Evolutionary conservation across 805 yeast genomes (phyloP).

Genomic region (Lachancea dasiensis): DNA sequence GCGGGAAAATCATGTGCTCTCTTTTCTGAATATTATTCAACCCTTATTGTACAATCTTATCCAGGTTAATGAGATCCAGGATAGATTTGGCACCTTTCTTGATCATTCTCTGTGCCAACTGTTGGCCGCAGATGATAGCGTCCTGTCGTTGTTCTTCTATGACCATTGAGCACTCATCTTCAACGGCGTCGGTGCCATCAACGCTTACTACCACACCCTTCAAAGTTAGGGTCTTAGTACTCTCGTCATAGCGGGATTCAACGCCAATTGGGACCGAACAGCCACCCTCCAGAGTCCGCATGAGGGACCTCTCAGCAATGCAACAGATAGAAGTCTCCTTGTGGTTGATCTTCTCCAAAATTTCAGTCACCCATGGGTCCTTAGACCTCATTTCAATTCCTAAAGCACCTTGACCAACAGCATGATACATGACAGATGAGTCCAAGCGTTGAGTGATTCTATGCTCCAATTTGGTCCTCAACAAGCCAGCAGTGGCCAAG

Average conservation of each 20-base stretch:
- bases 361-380: slow-evolving; percentile 51
- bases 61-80: slow-evolving; percentile 71
- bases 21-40: too few species aligned
- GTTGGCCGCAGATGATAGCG: slow-evolving; percentile 63
- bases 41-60: slow-evolving; percentile 41
- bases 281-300: slow-evolving; percentile 92
- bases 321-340: slow-evolving; percentile 65
- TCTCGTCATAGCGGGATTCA: slow-evolving; percentile 47
- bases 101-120: slow-evolving; percentile 61
- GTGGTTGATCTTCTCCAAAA: slow-evolving; percentile 63
- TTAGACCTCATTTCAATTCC: slow-evolving; percentile 82
- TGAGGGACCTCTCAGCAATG: slow-evolving; percentile 78
- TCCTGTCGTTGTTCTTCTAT: slow-evolving; percentile 45
- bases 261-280: slow-evolving; percentile 98
- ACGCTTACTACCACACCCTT: slow-evolving; percentile 77
- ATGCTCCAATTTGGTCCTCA: slow-evolving; percentile 62
- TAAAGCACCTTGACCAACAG: slow-evolving; percentile 98
- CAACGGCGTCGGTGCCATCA: slow-evolving; percentile 70
- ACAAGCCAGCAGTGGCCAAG: slow-evolving; percentile 88
- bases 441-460: slow-evolving; percentile 71
- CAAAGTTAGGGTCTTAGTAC: slow-evolving; percentile 43
- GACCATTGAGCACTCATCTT: slow-evolving; percentile 36
- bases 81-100: slow-evolving; percentile 78
- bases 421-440: slow-evolving; percentile 80
- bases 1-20: too few species aligned